Base-by-base conservation (phyloP, 345 rosid species). In the Draba incana region DNA sequence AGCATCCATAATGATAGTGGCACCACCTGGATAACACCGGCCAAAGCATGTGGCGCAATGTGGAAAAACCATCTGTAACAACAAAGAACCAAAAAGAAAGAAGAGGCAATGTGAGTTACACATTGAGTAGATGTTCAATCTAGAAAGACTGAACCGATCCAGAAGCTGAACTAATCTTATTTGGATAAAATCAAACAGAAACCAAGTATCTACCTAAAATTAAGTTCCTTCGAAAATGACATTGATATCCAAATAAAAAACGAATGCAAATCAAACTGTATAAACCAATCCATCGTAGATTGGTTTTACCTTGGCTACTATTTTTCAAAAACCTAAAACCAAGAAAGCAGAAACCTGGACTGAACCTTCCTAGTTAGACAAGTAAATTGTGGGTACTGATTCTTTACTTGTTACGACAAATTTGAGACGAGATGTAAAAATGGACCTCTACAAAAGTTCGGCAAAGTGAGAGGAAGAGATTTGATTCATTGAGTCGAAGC, bases 11-110 rank as follows among this genome's bases (percentile, higher is more conserved):
- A 94, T 61, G 23, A 94, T 78, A 27, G 77, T 82, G 50, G 82
- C 81, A 68, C 93, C 98, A n/a, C 96, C 93, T 1, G 88, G 88
- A 77, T 89, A 91, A 79, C 98, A 94, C 45, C 97, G 88, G 10
- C 93, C 99, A 15, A 89, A 94, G 83, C 98, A 91, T 50, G 88
- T 79, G 13, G 96, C 93, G 24, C 92, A 83, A 72, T 91, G 88
- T 20, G 93, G 93, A 73, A 81, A 87, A 15, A 84, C 96, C 69
- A 94, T 93, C 99, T 94, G 74, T 45, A 61, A 45, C 39, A 50
- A 42, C 39, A 57, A 49, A 13, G 10, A 51, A 58, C 56, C 69
- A 61, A 52, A 42, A 28, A 1, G 51, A 64, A 57, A 28, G 10
- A 50, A 4, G 5, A 47, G 59, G n/a, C 3, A 46, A 48, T 66